A percentile compares a stretch with the other conserved stretches of the same genome.
Evolutionary conservation across 1,139 yeast species (phyloP).

Genomic region (Scheffersomyces illinoinensis): DNA sequence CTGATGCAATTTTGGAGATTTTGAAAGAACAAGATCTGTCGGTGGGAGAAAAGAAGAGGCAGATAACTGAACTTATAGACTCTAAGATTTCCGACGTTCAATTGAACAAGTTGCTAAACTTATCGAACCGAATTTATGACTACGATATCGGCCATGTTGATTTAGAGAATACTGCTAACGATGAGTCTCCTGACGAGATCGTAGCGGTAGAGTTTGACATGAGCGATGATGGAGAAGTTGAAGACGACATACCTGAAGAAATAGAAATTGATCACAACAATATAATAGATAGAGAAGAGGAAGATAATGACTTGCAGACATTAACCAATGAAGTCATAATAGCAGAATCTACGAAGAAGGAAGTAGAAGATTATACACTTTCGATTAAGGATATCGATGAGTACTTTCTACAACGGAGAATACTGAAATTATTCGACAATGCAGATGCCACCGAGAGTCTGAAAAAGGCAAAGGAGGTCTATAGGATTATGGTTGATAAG

Average conservation of each 20-base stretch:
- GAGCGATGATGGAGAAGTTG: slow-evolving; percentile 38
- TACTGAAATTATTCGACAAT: slow-evolving; percentile 12
- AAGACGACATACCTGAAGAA: slow-evolving; percentile 23
- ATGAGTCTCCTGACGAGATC: slow-evolving; percentile 26
- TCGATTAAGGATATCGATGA: slow-evolving; percentile 24
- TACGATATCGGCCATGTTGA: slow-evolving; percentile 28
- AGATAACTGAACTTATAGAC: slow-evolving; percentile 46
- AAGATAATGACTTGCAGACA: slow-evolving; percentile 9
- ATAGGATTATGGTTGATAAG: slow-evolving; percentile 15
- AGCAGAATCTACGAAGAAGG: not conserved
- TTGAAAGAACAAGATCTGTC: slow-evolving; percentile 45
- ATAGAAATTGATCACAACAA: slow-evolving; percentile 25
- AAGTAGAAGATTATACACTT: slow-evolving; percentile 2
- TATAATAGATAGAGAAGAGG: slow-evolving; percentile 19
- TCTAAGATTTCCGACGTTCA: slow-evolving; percentile 41
- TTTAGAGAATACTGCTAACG: slow-evolving; percentile 25
- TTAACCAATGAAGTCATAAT: not conserved
- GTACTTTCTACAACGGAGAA: slow-evolving; percentile 24
- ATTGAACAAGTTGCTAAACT: slow-evolving; percentile 53
- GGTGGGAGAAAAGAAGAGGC: slow-evolving; percentile 33
- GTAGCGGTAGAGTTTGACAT: slow-evolving; percentile 49
- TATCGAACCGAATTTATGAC: slow-evolving; percentile 61
- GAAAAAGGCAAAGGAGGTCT: slow-evolving; percentile 15
- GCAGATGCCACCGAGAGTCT: slow-evolving; percentile 17
- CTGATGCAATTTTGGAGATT: slow-evolving; percentile 66